Evolutionary conservation across 768 basidiomycete species (phyloP), one percentile per base, ranked within the genome.

Genomic region (Flagelloscypha sp.): DNA sequence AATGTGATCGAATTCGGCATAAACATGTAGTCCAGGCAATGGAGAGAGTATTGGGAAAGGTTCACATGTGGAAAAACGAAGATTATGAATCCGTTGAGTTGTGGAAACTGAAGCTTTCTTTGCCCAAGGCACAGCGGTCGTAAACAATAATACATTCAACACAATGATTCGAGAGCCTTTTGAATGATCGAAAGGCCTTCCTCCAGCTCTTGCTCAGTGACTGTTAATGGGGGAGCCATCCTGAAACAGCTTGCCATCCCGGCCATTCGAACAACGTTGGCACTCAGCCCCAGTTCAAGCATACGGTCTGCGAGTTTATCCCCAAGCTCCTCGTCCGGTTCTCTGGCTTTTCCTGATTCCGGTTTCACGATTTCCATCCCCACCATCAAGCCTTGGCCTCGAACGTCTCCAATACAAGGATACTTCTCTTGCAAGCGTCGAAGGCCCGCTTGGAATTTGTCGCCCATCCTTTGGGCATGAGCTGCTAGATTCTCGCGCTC

Each of bases 41-140:
- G 43, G 68, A 66, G 37, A n/a, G n/a, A n/a, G n/a, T n/a, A n/a
- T n/a, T n/a, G n/a, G n/a, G n/a, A n/a, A 78, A 73, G 45, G 64
- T 61, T 9, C 72, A 74, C 3, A 52, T 73, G 25, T 89, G 85
- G 85, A 57, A 59, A 9, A 66, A 58, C 47, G 66, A 68, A 5
- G 86, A 87, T 34, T 90, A 86, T 84, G 82, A 81, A 16, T 84
- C 70, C 4, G 65, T 90, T 17, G 85, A 92, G 58, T 66, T 93
- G 28, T 90, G 84, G 84, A 79, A 73, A 51, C 56, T 78, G 27
- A 56, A 48, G 39, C 47, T 62, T 20, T 24, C 38, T 21, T 9
- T 30, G 16, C 13, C n/a, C 23, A 31, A 24, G 28, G 13, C 27
- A 23, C 33, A 22, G 25, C 13, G 30, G 18, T n/a, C 32, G 13